phyloP scores from a whole-genome alignment of 2,329 filamentous ascomycete species.

The Sphaerulina populicola region DNA sequence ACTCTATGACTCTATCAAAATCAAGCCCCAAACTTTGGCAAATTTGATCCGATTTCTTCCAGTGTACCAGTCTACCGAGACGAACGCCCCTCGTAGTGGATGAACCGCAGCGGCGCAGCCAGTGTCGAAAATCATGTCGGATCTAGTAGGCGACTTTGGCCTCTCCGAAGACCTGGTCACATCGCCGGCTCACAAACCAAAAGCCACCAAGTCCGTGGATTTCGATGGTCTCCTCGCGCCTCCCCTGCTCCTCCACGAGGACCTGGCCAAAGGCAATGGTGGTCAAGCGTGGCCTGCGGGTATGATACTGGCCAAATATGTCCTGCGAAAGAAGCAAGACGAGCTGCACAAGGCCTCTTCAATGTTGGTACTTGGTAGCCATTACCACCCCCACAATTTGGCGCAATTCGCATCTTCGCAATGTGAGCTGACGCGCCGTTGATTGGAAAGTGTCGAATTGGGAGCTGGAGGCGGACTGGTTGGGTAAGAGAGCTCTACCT shows the following conservation, averaged over 20 bases:
- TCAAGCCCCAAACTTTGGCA: not conserved
- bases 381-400: conserved; percentile 2
- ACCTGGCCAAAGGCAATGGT: conserved; percentile 79
- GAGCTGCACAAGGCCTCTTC: conserved; percentile 57
- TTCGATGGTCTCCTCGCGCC: conserved; percentile 66
- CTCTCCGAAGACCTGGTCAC: conserved; percentile 51
- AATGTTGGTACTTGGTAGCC: conserved; percentile 62
- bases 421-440: conserved; percentile 13
- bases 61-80: no score
- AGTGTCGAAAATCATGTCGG: conserved; percentile 6
- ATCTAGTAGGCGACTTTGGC: conserved; percentile 24
- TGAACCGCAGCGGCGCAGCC: no score
- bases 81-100: no score
- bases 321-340: conserved; percentile 64
- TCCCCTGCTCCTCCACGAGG: conserved; percentile 71
- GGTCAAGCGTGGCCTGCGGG: conserved; percentile 93
- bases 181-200: conserved; percentile 44
- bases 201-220: conserved; percentile 45
- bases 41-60: no score
- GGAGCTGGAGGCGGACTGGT: conserved; percentile 88
- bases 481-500: conserved; percentile 37
- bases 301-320: conserved; percentile 76
- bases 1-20: conserved; percentile 1
- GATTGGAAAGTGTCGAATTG: conserved; percentile 64
- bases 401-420: not conserved